phyloP scores from a whole-genome alignment of 2,329 filamentous ascomycete genomes.

The Zarea fungicola region DNA sequence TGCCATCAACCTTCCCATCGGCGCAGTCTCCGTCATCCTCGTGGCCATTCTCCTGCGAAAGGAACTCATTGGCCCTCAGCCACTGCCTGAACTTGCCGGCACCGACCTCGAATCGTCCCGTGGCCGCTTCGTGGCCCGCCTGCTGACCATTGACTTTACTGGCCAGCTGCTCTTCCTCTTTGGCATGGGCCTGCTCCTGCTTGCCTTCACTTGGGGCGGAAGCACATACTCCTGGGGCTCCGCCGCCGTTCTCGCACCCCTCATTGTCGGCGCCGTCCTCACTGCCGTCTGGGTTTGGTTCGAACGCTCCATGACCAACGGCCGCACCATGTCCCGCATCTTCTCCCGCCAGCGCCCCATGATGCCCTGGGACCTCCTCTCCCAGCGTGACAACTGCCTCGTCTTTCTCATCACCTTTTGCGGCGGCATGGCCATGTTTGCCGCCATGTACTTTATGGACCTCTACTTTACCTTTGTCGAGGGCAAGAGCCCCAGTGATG shows the following conservation, averaged over 20 bases:
- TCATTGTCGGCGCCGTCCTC: slow-evolving; percentile 41
- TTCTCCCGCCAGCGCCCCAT: slow-evolving; percentile 55
- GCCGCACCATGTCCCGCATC: slow-evolving; percentile 36
- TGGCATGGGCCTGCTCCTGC: slow-evolving; percentile 48
- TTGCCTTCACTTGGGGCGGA: slow-evolving; percentile 53
- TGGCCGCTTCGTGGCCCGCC: slow-evolving; percentile 34
- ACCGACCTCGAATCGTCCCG: slow-evolving; percentile 27
- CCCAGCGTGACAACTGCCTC: slow-evolving; percentile 53
- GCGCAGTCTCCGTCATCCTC: slow-evolving; percentile 43
- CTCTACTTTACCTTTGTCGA: slow-evolving; percentile 63
- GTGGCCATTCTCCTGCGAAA: slow-evolving; percentile 53
- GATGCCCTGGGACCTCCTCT: slow-evolving; percentile 58
- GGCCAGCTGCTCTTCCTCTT: slow-evolving; percentile 53
- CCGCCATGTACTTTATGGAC: slow-evolving; percentile 60
- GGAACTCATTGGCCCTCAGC: slow-evolving; percentile 51
- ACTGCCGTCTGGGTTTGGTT: slow-evolving; percentile 42
- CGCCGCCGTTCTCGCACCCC: slow-evolving; percentile 42
- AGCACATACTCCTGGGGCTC: slow-evolving; percentile 48
- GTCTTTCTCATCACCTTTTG: slow-evolving; percentile 57
- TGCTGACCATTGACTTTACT: slow-evolving; percentile 49
- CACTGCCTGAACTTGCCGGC: slow-evolving; percentile 40
- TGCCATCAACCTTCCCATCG: slow-evolving; percentile 54
- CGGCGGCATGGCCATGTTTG: slow-evolving; percentile 51
- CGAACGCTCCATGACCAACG: slow-evolving; percentile 50
- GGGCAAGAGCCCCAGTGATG: slow-evolving; percentile 22